Evolutionary conservation across 305 asterid species (phyloP), one percentile per base, ranked within the genome.

Genomic region (Fraxinus paxiana): DNA sequence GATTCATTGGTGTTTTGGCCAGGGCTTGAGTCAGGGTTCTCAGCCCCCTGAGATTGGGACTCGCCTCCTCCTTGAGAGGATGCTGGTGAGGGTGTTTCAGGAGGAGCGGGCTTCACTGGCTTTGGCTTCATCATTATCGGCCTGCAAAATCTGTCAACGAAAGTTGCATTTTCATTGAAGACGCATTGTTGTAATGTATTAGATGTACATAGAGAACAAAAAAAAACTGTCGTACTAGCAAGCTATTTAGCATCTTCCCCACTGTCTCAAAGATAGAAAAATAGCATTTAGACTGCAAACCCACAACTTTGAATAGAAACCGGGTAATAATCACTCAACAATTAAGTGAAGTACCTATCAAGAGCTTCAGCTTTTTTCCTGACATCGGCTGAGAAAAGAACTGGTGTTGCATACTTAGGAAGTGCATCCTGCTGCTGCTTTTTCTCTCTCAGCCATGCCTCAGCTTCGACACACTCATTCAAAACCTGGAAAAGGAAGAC

Each of bases 371-470:
- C 90, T 83, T 92, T 96, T 88, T 82, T 94, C 82, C 89, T 88
- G 73, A 92, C 85, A 67, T 94, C 98, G 13, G 92, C 92, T 28
- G 90, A 87, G 87, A 91, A 82, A 1, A 96, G 90, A 80, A 85
- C 91, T 43, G 97, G 98, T 3, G 79, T 80, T 1, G 89, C 94
- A 80, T 89, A 78, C 83, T 93, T 94, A 1, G 97, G 95, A 79
- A 94, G 97, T 8, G 89, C 80, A 83, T 92, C 98, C 85, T 94
- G 98, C 56, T 87, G 97, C 80, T 89, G 97, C 85, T 46, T 88
- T 83, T 90, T 93, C 90, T 93, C 97, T 81, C 96, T 91, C 77
- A 93, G 75, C 98, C 98, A 94, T 79, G 88, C 93, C 82, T 94
- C 97, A 5, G 96, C 95, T 84, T 89, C 94, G 76, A 88, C 86